phyloP scores from a whole-genome alignment of 257 asterid species.

The Solanum etuberosum region DNA sequence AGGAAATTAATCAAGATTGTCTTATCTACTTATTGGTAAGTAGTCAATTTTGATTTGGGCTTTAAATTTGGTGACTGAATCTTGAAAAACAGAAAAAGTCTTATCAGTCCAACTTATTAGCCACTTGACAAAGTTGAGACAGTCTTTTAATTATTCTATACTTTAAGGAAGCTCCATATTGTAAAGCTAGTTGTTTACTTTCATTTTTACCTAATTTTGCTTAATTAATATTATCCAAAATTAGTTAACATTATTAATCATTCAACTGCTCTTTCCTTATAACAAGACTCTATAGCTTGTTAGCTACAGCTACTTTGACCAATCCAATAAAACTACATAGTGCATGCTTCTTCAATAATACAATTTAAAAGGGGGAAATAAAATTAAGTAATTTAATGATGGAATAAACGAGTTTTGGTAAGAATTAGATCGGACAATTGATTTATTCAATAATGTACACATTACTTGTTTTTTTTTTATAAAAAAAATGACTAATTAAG shows the following conservation, averaged over 20 bases:
- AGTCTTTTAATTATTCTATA: not conserved
- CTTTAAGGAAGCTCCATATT: not conserved
- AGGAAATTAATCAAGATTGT: not conserved
- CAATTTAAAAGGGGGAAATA: not conserved
- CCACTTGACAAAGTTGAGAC: not conserved
- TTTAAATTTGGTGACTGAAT: not conserved
- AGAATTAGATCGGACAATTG: not conserved
- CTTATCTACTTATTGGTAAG: not conserved
- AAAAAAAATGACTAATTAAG: not conserved
- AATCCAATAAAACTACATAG: not conserved
- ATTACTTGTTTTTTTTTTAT: no score
- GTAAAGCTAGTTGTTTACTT: not conserved
- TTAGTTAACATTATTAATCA: not conserved
- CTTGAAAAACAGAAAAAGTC: not conserved
- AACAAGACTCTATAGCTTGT: not conserved
- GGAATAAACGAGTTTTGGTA: not conserved
- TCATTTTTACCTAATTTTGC: not conserved
- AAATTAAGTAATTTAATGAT: not conserved
- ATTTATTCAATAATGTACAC: not conserved
- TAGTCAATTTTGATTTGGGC: not conserved
- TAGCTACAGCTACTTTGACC: conserved; percentile 2
- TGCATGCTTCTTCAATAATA: not conserved
- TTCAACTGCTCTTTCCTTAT: not conserved
- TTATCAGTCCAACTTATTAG: not conserved
- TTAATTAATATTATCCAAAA: not conserved